Evolutionary conservation across 2,329 filamentous ascomycete species (phyloP).

Genomic region (Talaromyces sp.): DNA sequence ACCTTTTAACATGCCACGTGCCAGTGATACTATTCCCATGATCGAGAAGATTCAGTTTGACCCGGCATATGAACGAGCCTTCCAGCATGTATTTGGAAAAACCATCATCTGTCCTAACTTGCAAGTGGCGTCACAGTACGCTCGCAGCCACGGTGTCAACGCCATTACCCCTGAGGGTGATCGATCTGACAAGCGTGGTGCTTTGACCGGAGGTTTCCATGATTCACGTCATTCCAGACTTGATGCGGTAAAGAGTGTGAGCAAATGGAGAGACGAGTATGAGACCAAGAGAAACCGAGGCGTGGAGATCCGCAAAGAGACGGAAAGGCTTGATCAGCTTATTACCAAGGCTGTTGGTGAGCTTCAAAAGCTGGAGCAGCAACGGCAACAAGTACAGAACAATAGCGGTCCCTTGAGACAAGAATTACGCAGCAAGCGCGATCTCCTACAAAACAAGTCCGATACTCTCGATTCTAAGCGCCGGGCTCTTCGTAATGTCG

Average conservation of each 20-base stretch:
- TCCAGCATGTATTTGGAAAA: conserved; percentile 93
- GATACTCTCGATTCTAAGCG: conserved; percentile 75
- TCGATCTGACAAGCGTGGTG: conserved; percentile 91
- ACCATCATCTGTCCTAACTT: conserved; percentile 92
- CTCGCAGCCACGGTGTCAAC: conserved; percentile 85
- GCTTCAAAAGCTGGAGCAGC: conserved; percentile 79
- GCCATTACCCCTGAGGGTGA: conserved; percentile 95
- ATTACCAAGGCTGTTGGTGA: conserved; percentile 86
- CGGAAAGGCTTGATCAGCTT: conserved; percentile 82
- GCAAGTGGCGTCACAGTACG: conserved; percentile 84
- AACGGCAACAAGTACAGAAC: conserved; percentile 74
- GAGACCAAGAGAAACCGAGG: conserved; percentile 68
- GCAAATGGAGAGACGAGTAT: conserved; percentile 73
- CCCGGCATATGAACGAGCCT: conserved; percentile 74
- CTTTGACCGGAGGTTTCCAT: conserved; percentile 91
- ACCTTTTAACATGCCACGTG: conserved; percentile 75
- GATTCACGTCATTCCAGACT: conserved; percentile 83
- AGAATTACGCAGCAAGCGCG: conserved; percentile 75
- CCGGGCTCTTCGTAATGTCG: conserved; percentile 65
- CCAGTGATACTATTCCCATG: conserved; percentile 84
- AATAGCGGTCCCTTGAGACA: conserved; percentile 79
- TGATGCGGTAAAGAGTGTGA: conserved; percentile 76
- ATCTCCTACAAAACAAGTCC: conserved; percentile 71
- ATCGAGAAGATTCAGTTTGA: conserved; percentile 84
- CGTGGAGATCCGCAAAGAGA: conserved; percentile 66